These are phyloP conservation scores for Dionaea muscipula DNA, from an alignment of 179 eudicot species.

Conservation along the genomic window DNA sequence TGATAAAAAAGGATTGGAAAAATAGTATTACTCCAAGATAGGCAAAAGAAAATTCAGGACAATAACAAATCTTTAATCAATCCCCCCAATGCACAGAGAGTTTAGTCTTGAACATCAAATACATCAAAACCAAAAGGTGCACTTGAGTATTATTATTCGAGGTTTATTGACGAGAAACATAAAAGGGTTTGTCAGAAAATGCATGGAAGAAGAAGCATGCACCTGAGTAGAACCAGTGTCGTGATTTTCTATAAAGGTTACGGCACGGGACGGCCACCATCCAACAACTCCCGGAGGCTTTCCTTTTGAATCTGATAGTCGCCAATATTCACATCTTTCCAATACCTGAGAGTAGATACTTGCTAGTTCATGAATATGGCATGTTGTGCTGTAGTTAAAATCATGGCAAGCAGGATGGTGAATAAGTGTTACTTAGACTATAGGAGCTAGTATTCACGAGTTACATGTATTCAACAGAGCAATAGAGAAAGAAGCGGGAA, in stretches of 20 bases:
- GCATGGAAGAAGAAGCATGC: conserved; percentile 1
- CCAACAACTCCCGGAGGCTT: conserved; percentile 98
- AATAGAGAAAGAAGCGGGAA: too few species aligned
- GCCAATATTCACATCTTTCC: conserved; percentile 93
- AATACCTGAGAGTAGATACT: conserved; percentile 35
- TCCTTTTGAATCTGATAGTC: conserved; percentile 72
- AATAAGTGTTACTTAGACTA: not conserved
- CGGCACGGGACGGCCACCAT: conserved; percentile 99
- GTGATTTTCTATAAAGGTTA: conserved; percentile 96
- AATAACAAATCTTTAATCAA: too few species aligned
- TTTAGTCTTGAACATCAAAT: too few species aligned
- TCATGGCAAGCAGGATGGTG: not conserved
- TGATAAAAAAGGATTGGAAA: too few species aligned
- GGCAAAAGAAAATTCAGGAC: too few species aligned
- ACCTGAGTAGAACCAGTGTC: conserved; percentile 99
- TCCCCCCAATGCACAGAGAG: too few species aligned
- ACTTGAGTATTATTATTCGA: too few species aligned
- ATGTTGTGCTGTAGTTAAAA: not conserved
- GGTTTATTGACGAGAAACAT: not conserved
- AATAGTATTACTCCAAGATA: too few species aligned
- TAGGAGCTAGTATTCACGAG: too few species aligned
- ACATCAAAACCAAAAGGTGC: too few species aligned
- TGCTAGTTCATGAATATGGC: conserved; percentile 1
- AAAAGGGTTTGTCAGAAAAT: not conserved
- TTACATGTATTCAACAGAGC: too few species aligned